Evolutionary conservation across 805 yeast genomes (phyloP).

Genomic region (Ogataea ganodermae): DNA sequence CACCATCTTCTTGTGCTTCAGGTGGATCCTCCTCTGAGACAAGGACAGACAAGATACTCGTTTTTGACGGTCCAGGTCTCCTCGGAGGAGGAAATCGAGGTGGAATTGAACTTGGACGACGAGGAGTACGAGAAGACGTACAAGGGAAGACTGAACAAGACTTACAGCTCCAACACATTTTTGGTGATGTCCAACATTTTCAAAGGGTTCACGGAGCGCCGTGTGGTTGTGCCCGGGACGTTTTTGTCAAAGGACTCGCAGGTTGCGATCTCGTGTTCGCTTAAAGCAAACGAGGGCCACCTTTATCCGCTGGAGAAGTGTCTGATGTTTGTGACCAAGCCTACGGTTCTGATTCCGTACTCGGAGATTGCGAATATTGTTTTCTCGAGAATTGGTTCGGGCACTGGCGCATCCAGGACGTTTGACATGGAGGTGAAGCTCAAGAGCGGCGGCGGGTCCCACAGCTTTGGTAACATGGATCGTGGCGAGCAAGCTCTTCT

Average conservation of each 20-base stretch:
- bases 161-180: constrained; percentile 76
- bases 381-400: constrained; percentile 86
- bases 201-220: constrained; percentile 85
- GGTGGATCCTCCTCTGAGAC: constrained; percentile 95
- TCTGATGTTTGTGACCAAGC: constrained; percentile 87
- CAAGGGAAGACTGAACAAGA: constrained; percentile 70
- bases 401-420: constrained; percentile 78
- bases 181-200: constrained; percentile 85
- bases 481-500: constrained; percentile 84
- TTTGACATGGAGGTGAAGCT: constrained; percentile 85
- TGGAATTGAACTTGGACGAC: constrained; percentile 82
- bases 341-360: constrained; percentile 88
- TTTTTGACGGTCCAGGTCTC: constrained; percentile 87
- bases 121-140: constrained; percentile 77
- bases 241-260: constrained; percentile 75
- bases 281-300: constrained; percentile 94
- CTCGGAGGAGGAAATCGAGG: constrained; percentile 87
- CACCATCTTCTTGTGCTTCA: constrained; percentile 88
- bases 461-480: constrained; percentile 84
- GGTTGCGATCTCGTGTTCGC: constrained; percentile 87
- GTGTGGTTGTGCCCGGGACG: constrained; percentile 81
- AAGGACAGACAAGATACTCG: constrained; percentile 96
- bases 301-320: constrained; percentile 91
- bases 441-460: constrained; percentile 65
- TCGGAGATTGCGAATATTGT: constrained; percentile 75